A percentile compares a stretch with the other conserved stretches of the same genome.
Conservation (phyloP, 1,284 basidiomycete species). For the Trichosporon sp. region DNA sequence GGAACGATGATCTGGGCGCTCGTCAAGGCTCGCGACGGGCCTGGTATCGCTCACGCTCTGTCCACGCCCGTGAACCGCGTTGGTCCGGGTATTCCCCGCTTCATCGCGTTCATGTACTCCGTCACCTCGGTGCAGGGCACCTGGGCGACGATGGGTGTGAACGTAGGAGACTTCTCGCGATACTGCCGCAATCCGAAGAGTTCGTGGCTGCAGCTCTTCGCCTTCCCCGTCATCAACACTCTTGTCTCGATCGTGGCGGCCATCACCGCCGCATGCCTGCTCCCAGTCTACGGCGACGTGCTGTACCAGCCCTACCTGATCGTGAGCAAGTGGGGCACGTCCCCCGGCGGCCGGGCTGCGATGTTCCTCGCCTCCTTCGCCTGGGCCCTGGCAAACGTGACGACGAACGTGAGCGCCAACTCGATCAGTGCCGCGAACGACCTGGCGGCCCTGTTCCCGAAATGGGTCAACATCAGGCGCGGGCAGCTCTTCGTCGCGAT, state of each 20-base stretch:
- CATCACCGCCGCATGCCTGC: slow-evolving; percentile 13
- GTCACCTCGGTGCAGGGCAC: slow-evolving; percentile 16
- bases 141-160: slow-evolving; percentile 16
- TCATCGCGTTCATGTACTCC: slow-evolving; percentile 19
- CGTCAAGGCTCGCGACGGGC: slow-evolving; percentile 45
- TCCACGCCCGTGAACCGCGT: slow-evolving; percentile 8
- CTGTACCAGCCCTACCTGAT: slow-evolving; percentile 30
- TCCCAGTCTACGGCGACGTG: slow-evolving; percentile 54
- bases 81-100: slow-evolving; percentile 4
- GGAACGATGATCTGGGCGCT: slow-evolving; percentile 62
- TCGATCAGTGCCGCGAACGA: slow-evolving; percentile 72
- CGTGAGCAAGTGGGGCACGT: slow-evolving; percentile 19
- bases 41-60: slow-evolving; percentile 51
- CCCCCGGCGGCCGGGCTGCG: slow-evolving; percentile 50
- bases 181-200: slow-evolving; percentile 13
- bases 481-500: slow-evolving; percentile 69
- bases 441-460: slow-evolving; percentile 55
- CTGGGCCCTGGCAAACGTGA: slow-evolving; percentile 63
- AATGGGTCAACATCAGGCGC: slow-evolving; percentile 67
- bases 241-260: slow-evolving; percentile 45
- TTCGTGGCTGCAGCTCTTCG: slow-evolving; percentile 13
- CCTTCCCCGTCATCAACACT: slow-evolving; percentile 16
- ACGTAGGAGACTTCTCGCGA: slow-evolving; percentile 20
- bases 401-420: slow-evolving; percentile 65
- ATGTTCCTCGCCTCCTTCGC: slow-evolving; percentile 70